Conservation (phyloP, 495 filamentous ascomycete genomes). For the Bombardia bombarda region DNA sequence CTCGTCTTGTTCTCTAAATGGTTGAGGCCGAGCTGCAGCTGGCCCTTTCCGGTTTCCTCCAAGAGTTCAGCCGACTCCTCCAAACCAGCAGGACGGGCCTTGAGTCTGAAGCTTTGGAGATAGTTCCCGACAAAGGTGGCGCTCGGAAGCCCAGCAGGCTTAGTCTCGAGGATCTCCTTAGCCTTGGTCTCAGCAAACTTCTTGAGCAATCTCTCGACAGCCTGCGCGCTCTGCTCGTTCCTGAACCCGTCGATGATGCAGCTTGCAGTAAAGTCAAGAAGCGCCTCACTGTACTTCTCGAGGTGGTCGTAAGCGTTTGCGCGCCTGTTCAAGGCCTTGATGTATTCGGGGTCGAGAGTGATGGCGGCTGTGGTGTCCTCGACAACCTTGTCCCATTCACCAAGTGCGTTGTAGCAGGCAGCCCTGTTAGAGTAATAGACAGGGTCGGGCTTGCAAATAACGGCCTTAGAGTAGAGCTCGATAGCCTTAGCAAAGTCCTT, state of each 20-base stretch:
- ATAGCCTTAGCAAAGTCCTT: slow-evolving; percentile 92
- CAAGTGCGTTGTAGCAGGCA: slow-evolving; percentile 90
- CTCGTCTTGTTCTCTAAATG: slow-evolving; percentile 77
- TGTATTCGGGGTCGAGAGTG: slow-evolving; percentile 85
- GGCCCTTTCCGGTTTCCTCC: slow-evolving; percentile 74
- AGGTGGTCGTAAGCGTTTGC: slow-evolving; percentile 95
- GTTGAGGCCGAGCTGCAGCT: slow-evolving; percentile 71
- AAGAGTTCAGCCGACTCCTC: slow-evolving; percentile 68
- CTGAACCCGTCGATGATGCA: slow-evolving; percentile 97
- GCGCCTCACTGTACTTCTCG: slow-evolving; percentile 81
- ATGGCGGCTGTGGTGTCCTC: slow-evolving; percentile 95
- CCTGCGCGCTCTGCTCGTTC: slow-evolving; percentile 78
- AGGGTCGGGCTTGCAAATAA: slow-evolving; percentile 92
- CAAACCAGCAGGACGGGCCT: slow-evolving; percentile 69
- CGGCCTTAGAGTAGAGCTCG: slow-evolving; percentile 87
- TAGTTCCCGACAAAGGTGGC: slow-evolving; percentile 97
- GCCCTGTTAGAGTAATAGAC: slow-evolving; percentile 99
- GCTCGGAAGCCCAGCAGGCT: slow-evolving; percentile 67
- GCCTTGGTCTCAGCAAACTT: slow-evolving; percentile 93
- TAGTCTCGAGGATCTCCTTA: slow-evolving; percentile 73
- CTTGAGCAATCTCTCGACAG: slow-evolving; percentile 89
- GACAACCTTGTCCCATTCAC: slow-evolving; percentile 90
- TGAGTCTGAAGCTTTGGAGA: slow-evolving; percentile 89
- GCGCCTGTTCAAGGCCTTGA: slow-evolving; percentile 93
- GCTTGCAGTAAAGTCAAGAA: slow-evolving; percentile 95